Conservation (phyloP, 768 basidiomycete genomes). For the Tylopilus subfusipes region DNA sequence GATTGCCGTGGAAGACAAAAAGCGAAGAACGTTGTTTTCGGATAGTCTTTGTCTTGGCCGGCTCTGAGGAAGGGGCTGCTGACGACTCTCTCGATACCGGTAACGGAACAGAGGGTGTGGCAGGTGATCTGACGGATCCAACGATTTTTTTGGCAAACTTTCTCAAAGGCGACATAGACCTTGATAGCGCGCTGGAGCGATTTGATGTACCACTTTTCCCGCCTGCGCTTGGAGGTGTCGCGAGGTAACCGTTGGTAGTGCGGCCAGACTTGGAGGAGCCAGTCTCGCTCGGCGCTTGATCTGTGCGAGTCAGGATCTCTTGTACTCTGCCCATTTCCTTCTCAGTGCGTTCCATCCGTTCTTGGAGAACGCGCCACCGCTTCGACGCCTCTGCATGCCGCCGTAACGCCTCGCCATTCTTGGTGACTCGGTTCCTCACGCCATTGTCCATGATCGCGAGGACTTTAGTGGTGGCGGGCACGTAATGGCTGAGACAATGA, state of each 20-base stretch:
- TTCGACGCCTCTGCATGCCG: slow-evolving; percentile 86
- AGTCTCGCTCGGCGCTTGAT: slow-evolving; percentile 59
- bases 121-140: slow-evolving; percentile 39
- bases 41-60: slow-evolving; percentile 32
- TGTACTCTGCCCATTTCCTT: slow-evolving; percentile 74
- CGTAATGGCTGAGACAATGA: slow-evolving; percentile 68
- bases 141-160: slow-evolving; percentile 73
- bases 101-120: slow-evolving; percentile 44
- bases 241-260: slow-evolving; percentile 58
- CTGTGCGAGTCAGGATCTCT: slow-evolving; percentile 48
- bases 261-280: slow-evolving; percentile 65
- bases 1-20: slow-evolving; percentile 47
- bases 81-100: slow-evolving; percentile 41
- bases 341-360: slow-evolving; percentile 78
- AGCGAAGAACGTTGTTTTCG: slow-evolving; percentile 65
- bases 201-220: slow-evolving; percentile 41
- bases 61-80: slow-evolving; percentile 51
- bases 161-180: slow-evolving; percentile 77
- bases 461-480: slow-evolving; percentile 90
- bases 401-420: slow-evolving; percentile 93
- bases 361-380: slow-evolving; percentile 77
- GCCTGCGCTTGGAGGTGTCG: slow-evolving; percentile 57
- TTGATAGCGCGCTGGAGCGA: slow-evolving; percentile 47
- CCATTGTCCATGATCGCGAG: slow-evolving; percentile 93
- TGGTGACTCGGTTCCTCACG: slow-evolving; percentile 87